These are phyloP conservation scores for Dispira simplex DNA, from an alignment of 192 early-diverging fungal species.

Conservation along the genomic window DNA sequence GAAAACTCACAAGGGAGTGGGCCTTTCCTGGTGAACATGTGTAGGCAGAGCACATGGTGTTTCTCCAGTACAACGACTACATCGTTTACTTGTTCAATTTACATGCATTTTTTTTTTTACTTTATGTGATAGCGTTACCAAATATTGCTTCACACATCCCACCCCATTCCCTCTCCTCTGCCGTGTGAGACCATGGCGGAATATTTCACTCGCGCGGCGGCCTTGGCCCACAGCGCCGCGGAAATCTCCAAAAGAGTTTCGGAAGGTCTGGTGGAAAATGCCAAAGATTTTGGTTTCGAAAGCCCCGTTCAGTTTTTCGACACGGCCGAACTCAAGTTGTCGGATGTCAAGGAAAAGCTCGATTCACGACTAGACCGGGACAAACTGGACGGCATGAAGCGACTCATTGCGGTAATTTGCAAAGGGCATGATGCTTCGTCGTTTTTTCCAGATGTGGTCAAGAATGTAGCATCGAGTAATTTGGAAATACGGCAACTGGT, in stretches of 20 bases:
- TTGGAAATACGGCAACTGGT: slow-evolving; percentile 88
- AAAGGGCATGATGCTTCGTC: slow-evolving; percentile 81
- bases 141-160: background rate
- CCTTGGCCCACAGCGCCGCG: slow-evolving; percentile 60
- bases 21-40: no score
- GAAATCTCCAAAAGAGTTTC: slow-evolving; percentile 64
- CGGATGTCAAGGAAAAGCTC: slow-evolving; percentile 55
- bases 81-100: no score
- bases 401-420: slow-evolving; percentile 81
- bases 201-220: slow-evolving; percentile 46
- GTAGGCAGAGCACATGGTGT: no score
- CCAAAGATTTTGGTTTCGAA: slow-evolving; percentile 70
- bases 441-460: slow-evolving; percentile 91
- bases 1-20: no score
- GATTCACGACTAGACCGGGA: slow-evolving; percentile 80
- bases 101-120: no score
- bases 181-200: slow-evolving; percentile 26
- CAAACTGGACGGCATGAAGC: slow-evolving; percentile 82
- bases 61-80: no score
- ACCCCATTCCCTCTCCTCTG: background rate
- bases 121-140: no score
- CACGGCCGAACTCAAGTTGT: slow-evolving; percentile 71
- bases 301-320: slow-evolving; percentile 74
- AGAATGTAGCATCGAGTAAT: slow-evolving; percentile 85
- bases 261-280: slow-evolving; percentile 76